A percentile compares a stretch with the other conserved stretches of the same genome.
phyloP scores from a whole-genome alignment of 257 asterid genomes.

The Gentiana macrophylla region DNA sequence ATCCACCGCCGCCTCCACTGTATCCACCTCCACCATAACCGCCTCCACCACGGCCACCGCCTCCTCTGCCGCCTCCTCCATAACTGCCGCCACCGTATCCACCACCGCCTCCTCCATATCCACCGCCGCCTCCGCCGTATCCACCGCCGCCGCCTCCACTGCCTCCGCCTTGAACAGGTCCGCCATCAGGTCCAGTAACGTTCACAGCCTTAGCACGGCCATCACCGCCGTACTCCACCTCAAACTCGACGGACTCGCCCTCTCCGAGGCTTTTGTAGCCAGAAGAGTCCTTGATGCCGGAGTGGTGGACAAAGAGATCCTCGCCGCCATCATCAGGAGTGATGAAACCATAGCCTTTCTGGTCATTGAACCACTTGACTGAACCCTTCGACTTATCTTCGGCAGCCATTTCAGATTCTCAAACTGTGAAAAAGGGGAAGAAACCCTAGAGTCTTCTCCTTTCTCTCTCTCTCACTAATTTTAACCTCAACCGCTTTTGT shows the following conservation, averaged over 20 bases:
- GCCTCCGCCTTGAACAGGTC: constrained; percentile 19
- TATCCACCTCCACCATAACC: constrained; percentile 3
- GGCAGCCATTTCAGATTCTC: constrained; percentile 11
- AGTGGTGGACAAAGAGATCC: constrained; percentile 79
- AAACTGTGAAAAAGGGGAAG: neutral
- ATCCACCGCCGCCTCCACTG: constrained; percentile 12
- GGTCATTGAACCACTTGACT: constrained; percentile 84
- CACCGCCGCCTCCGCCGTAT: constrained; percentile 1
- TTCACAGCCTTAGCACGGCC: constrained; percentile 33
- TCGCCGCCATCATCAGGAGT: constrained; percentile 77
- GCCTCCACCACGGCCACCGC: constrained; percentile 6
- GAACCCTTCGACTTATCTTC: constrained; percentile 39
- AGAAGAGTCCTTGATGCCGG: constrained; percentile 51
- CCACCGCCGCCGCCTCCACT: constrained; percentile 16
- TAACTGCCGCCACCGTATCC: constrained; percentile 9
- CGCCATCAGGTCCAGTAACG: constrained; percentile 35
- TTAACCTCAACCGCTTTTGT: neutral
- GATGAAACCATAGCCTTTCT: constrained; percentile 76
- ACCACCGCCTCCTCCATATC: constrained; percentile 5
- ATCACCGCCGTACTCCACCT: constrained; percentile 26
- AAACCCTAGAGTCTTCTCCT: neutral
- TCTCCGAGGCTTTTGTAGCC: constrained; percentile 61
- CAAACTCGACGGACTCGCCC: constrained; percentile 61
- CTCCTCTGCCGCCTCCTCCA: constrained; percentile 7
- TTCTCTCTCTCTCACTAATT: constrained; percentile 3